These are phyloP conservation scores for Hyphopichia wangnamkhiaoensis DNA, from an alignment of 1,139 yeast genomes.

Conservation along the genomic window DNA sequence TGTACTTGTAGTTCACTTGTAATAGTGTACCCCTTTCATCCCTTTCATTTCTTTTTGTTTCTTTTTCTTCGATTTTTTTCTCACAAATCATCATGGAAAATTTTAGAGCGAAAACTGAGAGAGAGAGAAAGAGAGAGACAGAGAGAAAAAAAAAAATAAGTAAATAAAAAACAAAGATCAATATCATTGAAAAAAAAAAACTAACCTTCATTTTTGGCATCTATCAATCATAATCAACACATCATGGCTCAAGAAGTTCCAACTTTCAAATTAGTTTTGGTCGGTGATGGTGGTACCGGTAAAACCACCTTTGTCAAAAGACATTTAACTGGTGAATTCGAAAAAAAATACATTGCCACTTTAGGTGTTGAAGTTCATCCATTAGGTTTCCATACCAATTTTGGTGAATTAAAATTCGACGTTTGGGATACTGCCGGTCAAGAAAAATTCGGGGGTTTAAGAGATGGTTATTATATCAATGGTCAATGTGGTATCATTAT, in stretches of 20 bases:
- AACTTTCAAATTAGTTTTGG: slow-evolving; percentile 95
- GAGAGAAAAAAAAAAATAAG: too few relatives aligned
- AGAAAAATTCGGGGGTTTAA: slow-evolving; percentile 99
- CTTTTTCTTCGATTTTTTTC: slow-evolving; percentile 1
- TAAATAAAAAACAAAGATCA: too few relatives aligned
- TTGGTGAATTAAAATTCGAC: slow-evolving; percentile 97
- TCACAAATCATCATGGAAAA: background rate
- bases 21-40: too few relatives aligned
- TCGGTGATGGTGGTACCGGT: slow-evolving; percentile 99
- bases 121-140: background rate
- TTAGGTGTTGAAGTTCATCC: slow-evolving; percentile 99
- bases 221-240: background rate
- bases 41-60: background rate
- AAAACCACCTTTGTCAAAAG: slow-evolving; percentile 99
- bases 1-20: too few relatives aligned
- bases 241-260: slow-evolving; percentile 84
- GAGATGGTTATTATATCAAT: slow-evolving; percentile 99
- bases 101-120: background rate
- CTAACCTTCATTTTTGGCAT: background rate
- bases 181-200: background rate
- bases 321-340: slow-evolving; percentile 99
- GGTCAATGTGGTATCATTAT: slow-evolving; percentile 99
- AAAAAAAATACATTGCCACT: slow-evolving; percentile 98
- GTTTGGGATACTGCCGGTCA: slow-evolving; percentile 99
- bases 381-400: slow-evolving; percentile 96